phyloP scores from a whole-genome alignment of 495 filamentous ascomycete genomes.

The Penicillium coffeae region DNA sequence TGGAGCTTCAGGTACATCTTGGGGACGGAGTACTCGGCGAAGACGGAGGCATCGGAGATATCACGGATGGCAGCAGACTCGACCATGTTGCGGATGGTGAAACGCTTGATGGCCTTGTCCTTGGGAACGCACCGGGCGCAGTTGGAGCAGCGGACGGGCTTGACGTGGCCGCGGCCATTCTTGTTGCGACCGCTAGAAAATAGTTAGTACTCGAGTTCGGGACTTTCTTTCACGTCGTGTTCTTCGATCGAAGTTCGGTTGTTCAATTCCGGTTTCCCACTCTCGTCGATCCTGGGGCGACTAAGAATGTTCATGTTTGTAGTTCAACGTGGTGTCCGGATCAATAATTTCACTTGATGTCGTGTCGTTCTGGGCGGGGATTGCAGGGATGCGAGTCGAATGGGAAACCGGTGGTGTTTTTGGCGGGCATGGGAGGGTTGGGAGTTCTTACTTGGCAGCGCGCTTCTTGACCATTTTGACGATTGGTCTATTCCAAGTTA shows the following conservation, averaged over 20 bases:
- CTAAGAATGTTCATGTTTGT: slow-evolving; percentile 1
- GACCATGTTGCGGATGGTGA: slow-evolving; percentile 99
- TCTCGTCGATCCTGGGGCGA: slow-evolving; percentile 6
- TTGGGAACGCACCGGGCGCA: slow-evolving; percentile 99
- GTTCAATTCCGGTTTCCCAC: slow-evolving; percentile 19
- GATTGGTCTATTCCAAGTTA: slow-evolving; percentile 42
- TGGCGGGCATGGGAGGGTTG: slow-evolving; percentile 22
- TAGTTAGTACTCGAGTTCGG: slow-evolving; percentile 11
- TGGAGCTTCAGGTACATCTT: slow-evolving; percentile 99
- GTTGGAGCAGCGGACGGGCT: slow-evolving; percentile 99
- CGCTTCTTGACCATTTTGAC: slow-evolving; percentile 99
- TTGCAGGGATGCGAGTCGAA: slow-evolving; percentile 26
- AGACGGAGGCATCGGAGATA: slow-evolving; percentile 99
- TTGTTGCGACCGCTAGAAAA: slow-evolving; percentile 88
- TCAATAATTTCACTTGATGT: slow-evolving; percentile 2
- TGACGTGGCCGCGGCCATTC: slow-evolving; percentile 99
- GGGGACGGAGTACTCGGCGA: slow-evolving; percentile 97
- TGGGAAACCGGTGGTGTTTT: slow-evolving; percentile 19
- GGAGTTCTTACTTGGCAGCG: slow-evolving; percentile 79
- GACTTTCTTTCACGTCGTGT: background rate
- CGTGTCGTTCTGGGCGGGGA: slow-evolving; percentile 27
- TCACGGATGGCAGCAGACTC: slow-evolving; percentile 99
- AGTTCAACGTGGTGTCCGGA: background rate
- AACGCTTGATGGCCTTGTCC: slow-evolving; percentile 99
- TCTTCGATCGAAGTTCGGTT: background rate